Evolutionary conservation across 352 stramenopile species (phyloP), one percentile per base, ranked within the genome.

Genomic region (Phytophthora nicotianae): DNA sequence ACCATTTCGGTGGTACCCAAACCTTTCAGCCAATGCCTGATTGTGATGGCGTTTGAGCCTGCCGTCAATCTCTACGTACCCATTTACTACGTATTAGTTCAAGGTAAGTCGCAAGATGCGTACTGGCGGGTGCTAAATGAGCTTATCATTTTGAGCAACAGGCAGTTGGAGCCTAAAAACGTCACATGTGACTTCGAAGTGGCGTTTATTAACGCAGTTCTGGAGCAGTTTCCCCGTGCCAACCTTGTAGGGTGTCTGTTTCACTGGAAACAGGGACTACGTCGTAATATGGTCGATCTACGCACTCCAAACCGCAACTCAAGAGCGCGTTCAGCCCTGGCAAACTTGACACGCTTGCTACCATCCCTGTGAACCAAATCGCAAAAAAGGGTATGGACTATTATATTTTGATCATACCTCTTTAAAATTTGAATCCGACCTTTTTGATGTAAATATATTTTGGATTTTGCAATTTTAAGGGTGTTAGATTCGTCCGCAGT

Each of bases 1-100:
- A 48, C 35, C 2, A 48, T 57, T 24, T 48, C 8, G 3, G 35
- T 57, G 9, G 50, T 38, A 9, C 35, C 33, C 5, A 47, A 38
- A 37, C 19, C 19, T 2, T 57, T 38, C 21, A n/a, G n/a, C 3
- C 50, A 57, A 5, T 46, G 20, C 35, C 14, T 48, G 6, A 57
- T 37, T 7, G 50, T 23, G 8, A 57, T 48, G 50, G 35, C 21
- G 2, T 48, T 26, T 3, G 50, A 55, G 1, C 11, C 26, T 16
- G 26, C 14, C 1, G 24, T 51, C 0, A 8, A 32, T 24, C 0
- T 37, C 0, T 51, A 51, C n/a, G 4, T 51, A 16, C 45, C 40
- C n/a, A 6, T 26, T 5, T 26, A 4, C 6, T 46, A 46, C 40
- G 40, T 26, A 1, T 9, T 46, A 6, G 11, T 46, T 7, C 5